These are phyloP conservation scores for Hortiboletus flavorubellus DNA, from an alignment of 768 basidiomycete genomes.

Conservation along the genomic window DNA sequence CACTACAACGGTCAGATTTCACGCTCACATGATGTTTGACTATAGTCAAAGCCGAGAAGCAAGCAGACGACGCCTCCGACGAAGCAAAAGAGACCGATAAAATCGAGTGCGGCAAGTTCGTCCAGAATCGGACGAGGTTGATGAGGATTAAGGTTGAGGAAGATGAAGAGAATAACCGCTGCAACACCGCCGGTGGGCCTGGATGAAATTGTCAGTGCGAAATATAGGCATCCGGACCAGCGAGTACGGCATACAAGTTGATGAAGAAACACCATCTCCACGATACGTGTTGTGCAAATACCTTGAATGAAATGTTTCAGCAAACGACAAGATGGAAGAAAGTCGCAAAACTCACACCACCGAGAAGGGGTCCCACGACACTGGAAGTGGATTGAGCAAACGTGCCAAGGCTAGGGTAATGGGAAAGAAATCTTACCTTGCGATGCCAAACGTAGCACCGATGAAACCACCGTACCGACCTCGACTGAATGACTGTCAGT, in stretches of 20 bases:
- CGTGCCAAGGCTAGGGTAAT: neutral
- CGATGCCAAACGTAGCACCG: conserved; percentile 76
- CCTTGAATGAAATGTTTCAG: conserved; percentile 29
- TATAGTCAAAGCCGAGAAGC: conserved; percentile 69
- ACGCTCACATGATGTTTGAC: conserved; percentile 61
- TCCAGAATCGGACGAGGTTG: conserved; percentile 52
- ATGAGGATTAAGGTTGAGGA: conserved; percentile 76
- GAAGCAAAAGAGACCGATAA: conserved; percentile 60
- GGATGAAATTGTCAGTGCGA: neutral
- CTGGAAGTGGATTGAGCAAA: conserved; percentile 27
- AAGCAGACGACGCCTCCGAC: conserved; percentile 62
- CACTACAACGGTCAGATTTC: neutral
- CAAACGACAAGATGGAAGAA: neutral
- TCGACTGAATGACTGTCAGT: conserved; percentile 45
- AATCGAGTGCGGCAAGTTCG: conserved; percentile 68
- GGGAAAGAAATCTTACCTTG: conserved; percentile 32
- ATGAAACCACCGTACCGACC: conserved; percentile 75
- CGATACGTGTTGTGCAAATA: conserved; percentile 66
- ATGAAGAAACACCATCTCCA: conserved; percentile 89
- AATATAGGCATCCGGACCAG: neutral
- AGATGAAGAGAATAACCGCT: conserved; percentile 59
- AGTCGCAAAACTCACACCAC: conserved; percentile 56
- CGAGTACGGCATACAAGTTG: conserved; percentile 49
- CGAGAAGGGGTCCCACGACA: conserved; percentile 76
- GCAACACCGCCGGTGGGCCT: conserved; percentile 76